These are phyloP conservation scores for Candida andamanensis DNA, from an alignment of 805 yeast genomes.

Conservation along the genomic window DNA sequence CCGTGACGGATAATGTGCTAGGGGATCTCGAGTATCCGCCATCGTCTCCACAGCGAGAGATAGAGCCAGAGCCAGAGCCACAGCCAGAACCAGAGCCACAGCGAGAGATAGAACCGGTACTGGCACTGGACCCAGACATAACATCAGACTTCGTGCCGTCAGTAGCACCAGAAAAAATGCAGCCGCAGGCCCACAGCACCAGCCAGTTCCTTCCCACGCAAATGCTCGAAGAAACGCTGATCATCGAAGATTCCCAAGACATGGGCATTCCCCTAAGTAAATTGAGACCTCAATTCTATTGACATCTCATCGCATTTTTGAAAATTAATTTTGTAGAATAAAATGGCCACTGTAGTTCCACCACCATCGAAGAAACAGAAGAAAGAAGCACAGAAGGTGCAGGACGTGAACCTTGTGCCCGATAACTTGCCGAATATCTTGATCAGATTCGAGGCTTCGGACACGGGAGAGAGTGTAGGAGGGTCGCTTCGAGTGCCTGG, in stretches of 20 bases:
- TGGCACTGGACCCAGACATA: too few relatives aligned
- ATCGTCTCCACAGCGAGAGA: conserved; percentile 17
- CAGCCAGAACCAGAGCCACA: too few relatives aligned
- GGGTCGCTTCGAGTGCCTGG: conserved; percentile 91
- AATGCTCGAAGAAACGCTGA: too few relatives aligned
- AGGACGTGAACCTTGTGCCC: conserved; percentile 71
- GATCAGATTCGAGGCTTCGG: conserved; percentile 87
- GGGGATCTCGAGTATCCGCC: conserved; percentile 5
- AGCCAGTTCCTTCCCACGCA: too few relatives aligned
- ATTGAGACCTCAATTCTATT: conserved; percentile 1
- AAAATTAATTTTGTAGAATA: not conserved
- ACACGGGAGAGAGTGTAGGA: conserved; percentile 82
- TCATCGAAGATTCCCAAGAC: conserved; percentile 31
- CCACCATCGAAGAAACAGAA: conserved; percentile 90
- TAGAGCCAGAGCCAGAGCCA: too few relatives aligned
- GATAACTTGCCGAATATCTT: conserved; percentile 80
- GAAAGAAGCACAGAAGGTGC: conserved; percentile 75
- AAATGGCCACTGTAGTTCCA: conserved; percentile 89
- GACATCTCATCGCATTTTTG: conserved; percentile 5
- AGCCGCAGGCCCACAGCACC: too few relatives aligned
- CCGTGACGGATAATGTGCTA: not conserved
- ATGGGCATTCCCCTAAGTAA: conserved; percentile 4
- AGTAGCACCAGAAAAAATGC: too few relatives aligned
- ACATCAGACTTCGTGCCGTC: too few relatives aligned
- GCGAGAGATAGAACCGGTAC: too few relatives aligned